A percentile compares a stretch with the other conserved stretches of the same genome.
Evolutionary conservation across 108 stramenopile species (phyloP).

Genomic region (Heterococcus sp.): DNA sequence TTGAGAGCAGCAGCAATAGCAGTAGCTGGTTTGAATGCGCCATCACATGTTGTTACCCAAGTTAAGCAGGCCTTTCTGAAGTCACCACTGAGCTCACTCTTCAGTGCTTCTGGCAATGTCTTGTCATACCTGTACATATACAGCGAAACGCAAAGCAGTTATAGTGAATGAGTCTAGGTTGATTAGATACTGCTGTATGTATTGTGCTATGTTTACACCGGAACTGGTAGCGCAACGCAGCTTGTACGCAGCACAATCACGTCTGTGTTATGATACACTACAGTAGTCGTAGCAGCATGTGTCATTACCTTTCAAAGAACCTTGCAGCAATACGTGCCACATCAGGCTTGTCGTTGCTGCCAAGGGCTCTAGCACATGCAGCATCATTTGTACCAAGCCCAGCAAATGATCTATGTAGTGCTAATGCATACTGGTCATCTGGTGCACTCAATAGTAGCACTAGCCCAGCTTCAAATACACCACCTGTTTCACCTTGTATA

Average conservation of each 20-base stretch:
- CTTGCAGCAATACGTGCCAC: not conserved
- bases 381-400: conserved; percentile 1
- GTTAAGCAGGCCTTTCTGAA: conserved; percentile 22
- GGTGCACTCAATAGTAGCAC: conserved; percentile 13
- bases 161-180: too few species aligned
- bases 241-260: too few species aligned
- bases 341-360: conserved; percentile 13
- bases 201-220: too few species aligned
- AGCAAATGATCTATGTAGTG: conserved; percentile 6
- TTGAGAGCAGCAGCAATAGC: too few species aligned
- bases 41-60: too few species aligned
- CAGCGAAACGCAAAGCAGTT: too few species aligned
- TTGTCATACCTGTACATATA: conserved; percentile 1
- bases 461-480: conserved; percentile 8
- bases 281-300: conserved; percentile 16
- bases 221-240: too few species aligned
- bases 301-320: not conserved
- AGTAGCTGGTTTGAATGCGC: too few species aligned
- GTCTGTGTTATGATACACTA: too few species aligned
- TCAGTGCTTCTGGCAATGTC: conserved; percentile 19
- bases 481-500: conserved; percentile 8
- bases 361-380: conserved; percentile 16
- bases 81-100: conserved; percentile 17
- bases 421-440: conserved; percentile 7
- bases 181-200: too few species aligned